phyloP scores from a whole-genome alignment of 2,329 filamentous ascomycete genomes.

The Talaromyces albobiverticillius region DNA sequence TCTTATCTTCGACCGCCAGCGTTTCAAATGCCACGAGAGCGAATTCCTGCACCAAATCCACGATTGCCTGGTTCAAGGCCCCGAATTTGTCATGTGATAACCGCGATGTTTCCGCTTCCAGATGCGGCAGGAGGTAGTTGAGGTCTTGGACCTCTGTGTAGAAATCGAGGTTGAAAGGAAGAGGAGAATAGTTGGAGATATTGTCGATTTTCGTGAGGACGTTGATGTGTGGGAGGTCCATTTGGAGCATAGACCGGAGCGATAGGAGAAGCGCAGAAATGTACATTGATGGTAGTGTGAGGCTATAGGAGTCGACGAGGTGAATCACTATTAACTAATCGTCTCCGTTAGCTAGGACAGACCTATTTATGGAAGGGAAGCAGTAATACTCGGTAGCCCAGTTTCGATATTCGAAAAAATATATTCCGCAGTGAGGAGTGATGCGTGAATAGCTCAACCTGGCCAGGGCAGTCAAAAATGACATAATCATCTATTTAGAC shows the following conservation, averaged over 20 bases:
- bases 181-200: constrained; percentile 73
- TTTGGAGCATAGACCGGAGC: constrained; percentile 94
- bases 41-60: constrained; percentile 84
- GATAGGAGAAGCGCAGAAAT: constrained; percentile 91
- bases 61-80: constrained; percentile 80
- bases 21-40: constrained; percentile 89
- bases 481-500: constrained; percentile 71
- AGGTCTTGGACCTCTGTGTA: constrained; percentile 98
- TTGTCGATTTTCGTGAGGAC: constrained; percentile 98
- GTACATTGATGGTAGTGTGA: constrained; percentile 91
- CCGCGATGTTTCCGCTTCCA: constrained; percentile 73
- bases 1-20: constrained; percentile 92
- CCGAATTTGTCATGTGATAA: constrained; percentile 73
- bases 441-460: constrained; percentile 96
- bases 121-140: constrained; percentile 73
- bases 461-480: constrained; percentile 92
- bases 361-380: neutral
- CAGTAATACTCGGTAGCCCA: constrained; percentile 74
- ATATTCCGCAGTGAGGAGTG: constrained; percentile 89
- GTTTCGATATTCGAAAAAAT: constrained; percentile 83
- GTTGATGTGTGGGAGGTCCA: constrained; percentile 94
- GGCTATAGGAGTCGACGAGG: constrained; percentile 88
- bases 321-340: constrained; percentile 84
- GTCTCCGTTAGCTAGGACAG: neutral
- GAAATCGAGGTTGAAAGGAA: constrained; percentile 94